Conservation (phyloP, 352 stramenopile genomes). For the Globisporangium acanthophoron region DNA sequence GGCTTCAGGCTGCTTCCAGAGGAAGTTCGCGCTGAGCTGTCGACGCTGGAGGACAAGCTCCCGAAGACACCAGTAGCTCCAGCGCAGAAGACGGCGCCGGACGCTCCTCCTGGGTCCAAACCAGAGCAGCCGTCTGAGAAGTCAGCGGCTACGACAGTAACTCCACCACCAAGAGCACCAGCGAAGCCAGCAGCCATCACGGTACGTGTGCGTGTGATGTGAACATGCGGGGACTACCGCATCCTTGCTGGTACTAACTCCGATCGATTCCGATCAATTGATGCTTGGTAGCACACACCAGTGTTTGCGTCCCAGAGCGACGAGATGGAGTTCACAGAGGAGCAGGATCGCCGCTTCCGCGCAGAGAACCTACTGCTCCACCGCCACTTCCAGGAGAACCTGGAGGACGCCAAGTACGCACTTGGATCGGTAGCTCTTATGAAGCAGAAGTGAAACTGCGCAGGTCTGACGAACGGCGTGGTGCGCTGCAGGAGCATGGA, state of each 20-base stretch:
- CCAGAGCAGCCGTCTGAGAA: neutral
- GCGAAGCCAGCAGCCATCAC: too few relatives aligned
- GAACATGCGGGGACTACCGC: too few relatives aligned
- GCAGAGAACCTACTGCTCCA: slow-evolving; percentile 75
- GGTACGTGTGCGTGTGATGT: too few relatives aligned
- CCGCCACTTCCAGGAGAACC: slow-evolving; percentile 80
- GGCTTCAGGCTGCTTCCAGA: slow-evolving; percentile 48
- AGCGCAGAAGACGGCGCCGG: slow-evolving; percentile 15
- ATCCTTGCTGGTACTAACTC: too few relatives aligned
- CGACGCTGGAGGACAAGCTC: slow-evolving; percentile 45
- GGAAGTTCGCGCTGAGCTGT: slow-evolving; percentile 41
- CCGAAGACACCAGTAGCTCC: slow-evolving; percentile 5
- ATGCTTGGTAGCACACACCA: slow-evolving; percentile 13
- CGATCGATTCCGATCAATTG: neutral
- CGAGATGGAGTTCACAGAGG: slow-evolving; percentile 56
- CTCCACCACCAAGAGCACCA: neutral
- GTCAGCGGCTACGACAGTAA: neutral
- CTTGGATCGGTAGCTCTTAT: neutral
- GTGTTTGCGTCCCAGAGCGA: slow-evolving; percentile 43
- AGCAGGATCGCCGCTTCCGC: slow-evolving; percentile 49
- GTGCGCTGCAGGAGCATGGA: slow-evolving; percentile 62
- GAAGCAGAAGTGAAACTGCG: neutral
- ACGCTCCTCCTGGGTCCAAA: neutral
- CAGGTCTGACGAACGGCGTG: neutral
- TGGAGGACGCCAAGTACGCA: slow-evolving; percentile 78